Base-by-base conservation (phyloP, 805 yeast species). In the Ogataea trehalophila region DNA sequence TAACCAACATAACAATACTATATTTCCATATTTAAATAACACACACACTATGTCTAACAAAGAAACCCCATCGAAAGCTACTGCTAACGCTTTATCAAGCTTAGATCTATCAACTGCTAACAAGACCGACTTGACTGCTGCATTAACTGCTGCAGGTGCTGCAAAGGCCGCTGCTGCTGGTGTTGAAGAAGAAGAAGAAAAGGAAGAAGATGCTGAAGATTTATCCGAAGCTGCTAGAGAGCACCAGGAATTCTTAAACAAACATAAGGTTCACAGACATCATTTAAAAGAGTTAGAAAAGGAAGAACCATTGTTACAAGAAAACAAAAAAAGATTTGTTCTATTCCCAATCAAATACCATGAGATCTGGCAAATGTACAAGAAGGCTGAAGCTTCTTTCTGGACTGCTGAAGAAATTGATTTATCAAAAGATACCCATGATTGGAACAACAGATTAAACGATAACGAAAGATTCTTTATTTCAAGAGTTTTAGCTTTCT, bases 391-490 rank as follows among this genome's bases (percentile, higher is more conserved):
- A 77, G 99, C 99, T 15, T 92, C 98, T 6, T 92, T 92, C 79
- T 92, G 99, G 99, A 94, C 98, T 37, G 97, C 98, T 42, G 99
- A 92, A 75, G 99, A 94, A 74, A 90, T 92, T 57, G 99, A 92
- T 71, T 80, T 92, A 55, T 83, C 95, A 47, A 94, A 92, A 76
- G 99, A 92, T 70, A 65, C 77, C 51, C 79, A 79, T 61, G 99
- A 92, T 74, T 92, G 99, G 99, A 91, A 88, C 67, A 80, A 85
- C 73, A 76, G 76, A 63, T 75, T 92, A 75, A 91, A 77, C 66
- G 94, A 87, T 48, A 92, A 91, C 68, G 99, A 92, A 77, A 81
- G 95, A 62, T 94, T 72, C 73, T 92, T 92, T 71, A 76, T 92
- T 58, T 87, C 97, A 15, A 82, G 96, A 69, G 95, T 92, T 45